Evolutionary conservation across 305 asterid genomes (phyloP), one percentile per base, ranked within the genome.

Genomic region (Fraxinus platypoda): DNA sequence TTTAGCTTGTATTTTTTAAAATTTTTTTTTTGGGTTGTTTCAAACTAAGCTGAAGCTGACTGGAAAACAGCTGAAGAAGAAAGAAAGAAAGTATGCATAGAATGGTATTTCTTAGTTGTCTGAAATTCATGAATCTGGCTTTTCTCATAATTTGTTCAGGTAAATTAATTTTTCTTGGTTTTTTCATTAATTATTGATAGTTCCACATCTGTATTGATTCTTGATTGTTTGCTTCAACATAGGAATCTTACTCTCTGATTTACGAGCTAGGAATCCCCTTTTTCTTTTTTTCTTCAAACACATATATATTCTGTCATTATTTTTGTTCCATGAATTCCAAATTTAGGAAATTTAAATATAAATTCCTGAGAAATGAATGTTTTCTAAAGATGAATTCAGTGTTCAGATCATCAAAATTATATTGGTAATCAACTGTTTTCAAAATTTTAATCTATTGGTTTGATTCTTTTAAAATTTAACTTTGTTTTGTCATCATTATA

Each of bases 121-220:
- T 84, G 76, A 57, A 82, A 37, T 72, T 86, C 80, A 79, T 91
- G 73, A 93, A 83, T 84, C 84, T 94, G 54, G 80, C 83, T 68
- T 75, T 83, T 85, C 70, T 87, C 80, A 83, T 91, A 17, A 80
- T 87, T 76, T 84, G 70, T 80, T 85, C 95, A 89, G 98, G 93
- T 94, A 57, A 80, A 3, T 80, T 52, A 19, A n/a, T 9, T 2
- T 30, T 8, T 34, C n/a, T 52, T 46, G 71, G 49, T 6, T 49
- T 66, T 49, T 31, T 37, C 35, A 33, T 81, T 25, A 11, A 73
- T 78, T 38, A 7, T 72, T 80, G 73, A 66, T 57, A 34, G 77
- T 77, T 77, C 78, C 37, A 33, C 70, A 38, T 28, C n/a, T 79
- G 54, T 57, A 15, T 57, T 74, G 13, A 3, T 43, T 30, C 21